Conservation (phyloP, 202 grass and related monocot species). For the Setaria viridis region DNA sequence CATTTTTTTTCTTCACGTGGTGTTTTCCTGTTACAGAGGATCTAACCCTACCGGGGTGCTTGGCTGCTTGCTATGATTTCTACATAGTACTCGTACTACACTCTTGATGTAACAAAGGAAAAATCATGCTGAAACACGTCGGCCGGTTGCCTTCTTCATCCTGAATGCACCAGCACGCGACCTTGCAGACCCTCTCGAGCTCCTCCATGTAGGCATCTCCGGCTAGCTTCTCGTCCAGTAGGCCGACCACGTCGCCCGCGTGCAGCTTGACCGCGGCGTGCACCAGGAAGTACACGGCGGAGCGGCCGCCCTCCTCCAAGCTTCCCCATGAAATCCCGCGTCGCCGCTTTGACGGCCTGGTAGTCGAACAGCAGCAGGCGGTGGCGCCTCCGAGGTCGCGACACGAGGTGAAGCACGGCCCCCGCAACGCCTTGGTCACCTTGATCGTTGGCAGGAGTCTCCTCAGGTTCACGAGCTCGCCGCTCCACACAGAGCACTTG, state of each 20-base stretch:
- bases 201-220: conserved; percentile 53
- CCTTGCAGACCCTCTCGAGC: conserved; percentile 53
- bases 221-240: conserved; percentile 68
- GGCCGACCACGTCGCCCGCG: conserved; percentile 48
- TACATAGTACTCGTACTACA: neutral
- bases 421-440: neutral
- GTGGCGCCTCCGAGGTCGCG: conserved; percentile 52
- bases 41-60: neutral
- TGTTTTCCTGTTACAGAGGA: neutral
- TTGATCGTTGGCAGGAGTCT: conserved; percentile 17
- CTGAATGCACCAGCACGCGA: conserved; percentile 85
- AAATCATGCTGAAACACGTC: neutral
- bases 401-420: conserved; percentile 53
- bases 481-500: conserved; percentile 57
- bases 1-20: no score
- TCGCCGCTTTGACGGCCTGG: conserved; percentile 53
- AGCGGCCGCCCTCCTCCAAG: conserved; percentile 21
- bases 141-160: conserved; percentile 59
- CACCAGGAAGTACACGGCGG: conserved; percentile 62
- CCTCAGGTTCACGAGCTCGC: conserved; percentile 55
- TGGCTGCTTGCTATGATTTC: conserved; percentile 1
- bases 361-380: conserved; percentile 51
- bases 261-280: conserved; percentile 57
- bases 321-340: conserved; percentile 63
- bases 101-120: neutral